Evolutionary conservation across 2,329 filamentous ascomycete species (phyloP), one percentile per base, ranked within the genome.

Genomic region (Neurospora crassa): DNA sequence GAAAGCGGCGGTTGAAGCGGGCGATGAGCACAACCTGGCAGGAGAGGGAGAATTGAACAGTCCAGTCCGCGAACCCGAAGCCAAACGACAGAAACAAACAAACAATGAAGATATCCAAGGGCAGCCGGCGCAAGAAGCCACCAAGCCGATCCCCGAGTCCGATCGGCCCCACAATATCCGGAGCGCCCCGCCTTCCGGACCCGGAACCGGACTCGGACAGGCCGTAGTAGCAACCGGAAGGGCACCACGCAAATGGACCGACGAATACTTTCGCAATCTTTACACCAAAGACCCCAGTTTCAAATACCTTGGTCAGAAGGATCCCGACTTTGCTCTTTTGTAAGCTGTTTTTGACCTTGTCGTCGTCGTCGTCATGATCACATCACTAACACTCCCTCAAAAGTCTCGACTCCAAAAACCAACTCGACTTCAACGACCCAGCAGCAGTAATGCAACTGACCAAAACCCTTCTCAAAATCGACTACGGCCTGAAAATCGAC

Each of bases 381-480:
- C 40, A n/a, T 42, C 53, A 14, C 45, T 72, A 8, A 67, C 7
- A 7, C 71, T 3, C 1, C 18, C 1, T 24, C 37, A 0, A 6
- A 29, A 83, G 82, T 7, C 75, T 83, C 47, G 80, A 81, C 43
- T 74, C 70, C 7, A 75, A 80, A 18, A 79, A 82, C 10, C 88
- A 90, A 74, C 84, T 97, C 37, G 89, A 97, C 81, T 98, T 98
- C 76, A 90, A 88, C 69, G 87, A 97, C 76, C 91, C 94, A 5
- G 82, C 85, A 68, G 89, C 92, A 29, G 88, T 97, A 10, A 88
- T 91, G 88, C 94, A 90, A 75, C 84, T 98, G 68, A 96, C 94
- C 12, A 94, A 91, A 78, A 90, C 90, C 20, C 84, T 97, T 1
- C 84, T 98, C 20, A 88, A 87, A 72, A 81, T 87, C 16, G 91